Base-by-base conservation (phyloP, 208 protist genomes). In the Leishmania martiniquensis region DNA sequence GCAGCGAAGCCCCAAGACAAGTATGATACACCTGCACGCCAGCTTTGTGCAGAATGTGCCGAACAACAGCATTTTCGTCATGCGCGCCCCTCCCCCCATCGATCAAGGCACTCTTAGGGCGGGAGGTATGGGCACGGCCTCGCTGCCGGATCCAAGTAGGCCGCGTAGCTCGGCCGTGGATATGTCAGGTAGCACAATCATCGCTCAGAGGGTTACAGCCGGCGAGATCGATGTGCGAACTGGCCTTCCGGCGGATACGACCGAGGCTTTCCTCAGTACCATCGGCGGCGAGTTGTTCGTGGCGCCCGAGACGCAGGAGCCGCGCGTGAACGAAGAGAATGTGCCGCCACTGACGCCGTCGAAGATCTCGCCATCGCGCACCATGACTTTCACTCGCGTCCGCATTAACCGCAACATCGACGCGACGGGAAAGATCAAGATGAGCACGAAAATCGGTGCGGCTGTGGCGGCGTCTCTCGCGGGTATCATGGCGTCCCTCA, bases 401-500 rank as follows among this genome's bases (percentile, higher is more conserved):
- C 85, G 88, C 55, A 87, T 92, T 65, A 92, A 92, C 78, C 85
- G 88, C 37, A 89, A 87, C 84, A 78, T 92, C 54, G 84, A 90
- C 73, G 84, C 77, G 10, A 86, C 87, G 76, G 88, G 88, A 39
- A 90, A 89, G 71, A 89, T 92, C 57, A 84, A 82, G 37, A 86
- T 87, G 84, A 81, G 32, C 55, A 85, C 82, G 29, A 89, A 89
- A 69, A 87, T 90, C 22, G 84, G 81, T 25, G 88, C 84, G 25
- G 72, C 86, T 44, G 84, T 90, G 57, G 83, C 86, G 0, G 85
- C 88, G 4, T 87, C 84, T 20, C 47, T 88, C 52, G 83, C 88
- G 1, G 88, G 88, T 39, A 65, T 90, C n/a, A 88, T 90, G 83
- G 84, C 84, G 29, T 89, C 88, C 29, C 73, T 92, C 55, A 89